Base-by-base conservation (phyloP, 305 asterid genomes). In the Fraxinus sp. region DNA sequence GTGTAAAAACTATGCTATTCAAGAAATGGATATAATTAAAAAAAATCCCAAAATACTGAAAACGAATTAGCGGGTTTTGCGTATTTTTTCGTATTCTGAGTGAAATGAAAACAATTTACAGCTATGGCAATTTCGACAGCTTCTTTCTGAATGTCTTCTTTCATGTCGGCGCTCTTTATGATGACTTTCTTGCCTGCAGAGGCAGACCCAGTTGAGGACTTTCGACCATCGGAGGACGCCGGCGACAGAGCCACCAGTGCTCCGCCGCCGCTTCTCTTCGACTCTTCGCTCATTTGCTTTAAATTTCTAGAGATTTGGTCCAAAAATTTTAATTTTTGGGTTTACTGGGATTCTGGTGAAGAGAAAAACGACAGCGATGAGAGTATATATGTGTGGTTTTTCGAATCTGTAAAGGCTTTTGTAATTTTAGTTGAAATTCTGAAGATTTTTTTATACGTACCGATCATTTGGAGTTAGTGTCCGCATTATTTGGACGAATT, bases 151-250 rank as follows among this genome's bases (percentile, higher is more conserved):
- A 95, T 83, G 79, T 95, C 98, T 39, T 91, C 93, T 84, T 92
- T 94, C 98, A 95, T 95, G 83, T 95, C 98, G 1, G 98, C 98
- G 84, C 97, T 95, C 86, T 95, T 95, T 59, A 95, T 91, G 81
- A 89, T 80, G 68, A 91, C 92, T 82, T 95, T 95, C 87, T 89
- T 91, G 24, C 88, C 91, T 52, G 91, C 39, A 39, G 84, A 85
- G 77, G 85, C 64, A 72, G 91, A 86, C 76, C 94, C 88, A 78
- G 88, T 80, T 14, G 94, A 86, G 16, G 91, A 79, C 81, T 89
- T 88, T 84, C 93, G 96, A 86, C 91, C 97, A 59, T 90, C 93
- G 87, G 87, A 16, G 80, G 91, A 79, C 59, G 93, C 55, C 82
- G 76, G 85, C 59, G 87, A 84, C 89, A 90, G 92, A 80, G 84